Evolutionary conservation across 495 filamentous ascomycete species (phyloP), one percentile per base, ranked within the genome.

Genomic region (Geoglossum glabrum): DNA sequence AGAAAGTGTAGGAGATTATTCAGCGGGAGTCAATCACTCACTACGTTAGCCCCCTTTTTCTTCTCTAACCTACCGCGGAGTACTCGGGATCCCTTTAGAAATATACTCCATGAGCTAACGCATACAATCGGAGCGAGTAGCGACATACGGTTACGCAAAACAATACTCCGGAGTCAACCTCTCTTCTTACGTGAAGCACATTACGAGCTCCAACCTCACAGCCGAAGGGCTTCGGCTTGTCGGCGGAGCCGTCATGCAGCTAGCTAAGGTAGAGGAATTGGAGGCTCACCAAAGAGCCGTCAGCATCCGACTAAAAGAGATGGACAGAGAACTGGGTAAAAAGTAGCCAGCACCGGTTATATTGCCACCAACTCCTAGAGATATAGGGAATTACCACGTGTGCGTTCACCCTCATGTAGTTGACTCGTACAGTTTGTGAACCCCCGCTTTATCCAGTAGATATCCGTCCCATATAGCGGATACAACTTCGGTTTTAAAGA

Each of bases 121-220:
- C 0, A 55, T 55, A 17, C 8, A 7, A 46, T 9, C 45, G 26
- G 26, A 10, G 28, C 54, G 40, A 62, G 7, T 59, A 95, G 89
- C 92, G 60, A 98, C 92, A 21, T 97, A 95, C 65, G 92, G 92
- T 38, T 98, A 93, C 62, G 92, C 92, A 49, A 93, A 90, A 70
- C 92, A 98, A 65, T 98, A 98, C 71, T 95, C 89, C 3, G 92
- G 92, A 43, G 92, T 98, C 61, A 98, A 95, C 68, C 80, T 98
- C 0, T 88, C 79, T 4, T 94, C 88, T 0, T 98, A 94, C 72
- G 75, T 94, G 61, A 98, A 98, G 73, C 87, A 96, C 71, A 90
- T 98, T 65, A 98, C 92, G 9, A 87, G 84, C 69, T 86, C 87
- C 0, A 83, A 93, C 68, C 74, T 98, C 61, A 93, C 89, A 0